Evolutionary conservation across 1,139 yeast species (phyloP).

Genomic region (Saccharomyces pastorianus): DNA sequence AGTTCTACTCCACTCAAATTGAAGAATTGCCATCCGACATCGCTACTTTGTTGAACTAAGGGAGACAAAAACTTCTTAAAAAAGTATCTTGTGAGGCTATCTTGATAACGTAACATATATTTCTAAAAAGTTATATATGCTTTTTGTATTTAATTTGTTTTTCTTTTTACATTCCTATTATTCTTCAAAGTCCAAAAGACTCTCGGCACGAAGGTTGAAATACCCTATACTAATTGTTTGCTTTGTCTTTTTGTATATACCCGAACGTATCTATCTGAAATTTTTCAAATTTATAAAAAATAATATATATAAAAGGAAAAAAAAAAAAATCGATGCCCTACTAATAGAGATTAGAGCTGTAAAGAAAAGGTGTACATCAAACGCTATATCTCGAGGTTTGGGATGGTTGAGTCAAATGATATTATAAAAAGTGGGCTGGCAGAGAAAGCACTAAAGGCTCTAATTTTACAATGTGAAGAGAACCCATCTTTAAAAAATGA

Average conservation of each 20-base stretch:
- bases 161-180: neutral
- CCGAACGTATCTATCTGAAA: neutral
- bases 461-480: slow-evolving; percentile 18
- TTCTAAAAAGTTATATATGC: neutral
- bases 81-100: neutral
- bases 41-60: slow-evolving; percentile 55
- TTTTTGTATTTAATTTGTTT: neutral
- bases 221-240: neutral
- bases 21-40: slow-evolving; percentile 97
- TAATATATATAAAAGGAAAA: neutral
- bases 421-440: slow-evolving; percentile 3
- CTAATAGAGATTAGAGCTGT: neutral
- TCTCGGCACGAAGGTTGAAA: neutral
- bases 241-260: neutral
- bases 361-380: neutral
- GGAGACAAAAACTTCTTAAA: neutral
- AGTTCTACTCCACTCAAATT: slow-evolving; percentile 95
- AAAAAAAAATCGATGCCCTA: neutral
- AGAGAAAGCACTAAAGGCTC: slow-evolving; percentile 19
- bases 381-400: neutral
- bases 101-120: neutral
- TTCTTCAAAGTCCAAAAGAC: neutral
- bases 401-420: neutral
- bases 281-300: neutral
- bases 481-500: slow-evolving; percentile 22